These are phyloP conservation scores for Epichloe gansuensis DNA, from an alignment of 2,329 filamentous ascomycete genomes.

Conservation along the genomic window DNA sequence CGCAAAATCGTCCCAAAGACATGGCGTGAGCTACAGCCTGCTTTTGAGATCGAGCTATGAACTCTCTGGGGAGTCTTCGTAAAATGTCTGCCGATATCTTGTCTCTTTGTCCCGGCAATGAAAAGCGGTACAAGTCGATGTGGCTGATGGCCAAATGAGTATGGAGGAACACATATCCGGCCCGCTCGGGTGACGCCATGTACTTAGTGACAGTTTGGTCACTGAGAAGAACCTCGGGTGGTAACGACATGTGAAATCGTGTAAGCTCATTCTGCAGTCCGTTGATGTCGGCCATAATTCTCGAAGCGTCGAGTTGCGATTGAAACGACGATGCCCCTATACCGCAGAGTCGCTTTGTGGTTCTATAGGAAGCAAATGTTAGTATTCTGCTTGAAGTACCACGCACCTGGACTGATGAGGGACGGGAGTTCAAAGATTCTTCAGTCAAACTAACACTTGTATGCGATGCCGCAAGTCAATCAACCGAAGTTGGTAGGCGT, in stretches of 20 bases:
- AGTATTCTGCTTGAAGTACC: not conserved
- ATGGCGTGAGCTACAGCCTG: slow-evolving; percentile 28
- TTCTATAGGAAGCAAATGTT: slow-evolving; percentile 9
- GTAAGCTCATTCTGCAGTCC: slow-evolving; percentile 25
- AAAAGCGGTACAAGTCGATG: slow-evolving; percentile 28
- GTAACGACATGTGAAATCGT: slow-evolving; percentile 23
- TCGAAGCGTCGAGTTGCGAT: slow-evolving; percentile 21
- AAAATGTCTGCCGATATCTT: slow-evolving; percentile 20
- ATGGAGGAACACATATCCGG: slow-evolving; percentile 26
- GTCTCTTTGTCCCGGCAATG: slow-evolving; percentile 23
- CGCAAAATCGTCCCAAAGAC: slow-evolving; percentile 24
- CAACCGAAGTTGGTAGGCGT: slow-evolving; percentile 24
- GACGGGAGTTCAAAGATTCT: not conserved
- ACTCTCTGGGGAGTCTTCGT: slow-evolving; percentile 23
- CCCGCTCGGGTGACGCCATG: slow-evolving; percentile 18
- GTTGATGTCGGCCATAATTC: slow-evolving; percentile 25
- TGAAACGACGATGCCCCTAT: slow-evolving; percentile 9
- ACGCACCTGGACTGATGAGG: not conserved
- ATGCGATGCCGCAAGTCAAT: slow-evolving; percentile 26
- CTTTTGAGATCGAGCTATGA: slow-evolving; percentile 24
- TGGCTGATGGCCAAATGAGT: slow-evolving; percentile 24
- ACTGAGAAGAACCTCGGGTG: slow-evolving; percentile 20
- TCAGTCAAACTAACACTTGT: slow-evolving; percentile 17
- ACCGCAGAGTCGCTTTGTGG: slow-evolving; percentile 16
- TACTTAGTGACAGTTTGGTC: slow-evolving; percentile 22